phyloP scores from a whole-genome alignment of 108 stramenopile species.

The Seminavis robusta region DNA sequence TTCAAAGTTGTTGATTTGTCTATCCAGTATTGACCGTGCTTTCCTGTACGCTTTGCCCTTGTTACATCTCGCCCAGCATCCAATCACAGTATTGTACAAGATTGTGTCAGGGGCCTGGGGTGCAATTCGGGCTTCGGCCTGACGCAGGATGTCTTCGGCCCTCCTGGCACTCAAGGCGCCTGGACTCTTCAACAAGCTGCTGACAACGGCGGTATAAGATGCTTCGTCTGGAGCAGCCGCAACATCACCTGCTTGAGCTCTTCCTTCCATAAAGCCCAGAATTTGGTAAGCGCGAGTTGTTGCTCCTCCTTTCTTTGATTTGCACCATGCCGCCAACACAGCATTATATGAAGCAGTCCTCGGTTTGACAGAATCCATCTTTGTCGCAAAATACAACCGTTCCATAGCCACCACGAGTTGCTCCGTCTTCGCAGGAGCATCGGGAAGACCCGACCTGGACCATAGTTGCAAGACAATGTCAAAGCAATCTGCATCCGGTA shows the following conservation, averaged over 20 bases:
- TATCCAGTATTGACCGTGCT: constrained; percentile 65
- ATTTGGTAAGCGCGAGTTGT: constrained; percentile 47
- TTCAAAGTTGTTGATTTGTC: constrained; percentile 54
- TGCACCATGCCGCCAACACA: constrained; percentile 55
- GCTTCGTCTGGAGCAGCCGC: constrained; percentile 9
- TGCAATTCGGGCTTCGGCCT: constrained; percentile 25
- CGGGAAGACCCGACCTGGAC: constrained; percentile 38
- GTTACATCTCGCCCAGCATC: constrained; percentile 60
- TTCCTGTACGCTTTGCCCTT: constrained; percentile 40
- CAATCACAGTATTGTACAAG: constrained; percentile 73
- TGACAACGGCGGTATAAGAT: constrained; percentile 33
- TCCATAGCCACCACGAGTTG: constrained; percentile 63
- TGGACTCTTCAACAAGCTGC: too few species aligned
- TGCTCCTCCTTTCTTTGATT: constrained; percentile 25
- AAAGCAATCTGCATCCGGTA: constrained; percentile 59
- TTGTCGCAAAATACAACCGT: constrained; percentile 16
- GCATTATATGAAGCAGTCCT: constrained; percentile 47
- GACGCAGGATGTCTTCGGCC: constrained; percentile 56
- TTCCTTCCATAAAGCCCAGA: constrained; percentile 48
- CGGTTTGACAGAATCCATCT: constrained; percentile 9
- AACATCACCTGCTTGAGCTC: constrained; percentile 10
- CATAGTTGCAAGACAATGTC: constrained; percentile 60
- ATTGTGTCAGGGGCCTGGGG: constrained; percentile 31
- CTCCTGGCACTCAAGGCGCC: constrained; percentile 40
- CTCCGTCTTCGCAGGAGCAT: constrained; percentile 62